Conservation (phyloP, 345 rosid species). For the Gossypium bickii region DNA sequence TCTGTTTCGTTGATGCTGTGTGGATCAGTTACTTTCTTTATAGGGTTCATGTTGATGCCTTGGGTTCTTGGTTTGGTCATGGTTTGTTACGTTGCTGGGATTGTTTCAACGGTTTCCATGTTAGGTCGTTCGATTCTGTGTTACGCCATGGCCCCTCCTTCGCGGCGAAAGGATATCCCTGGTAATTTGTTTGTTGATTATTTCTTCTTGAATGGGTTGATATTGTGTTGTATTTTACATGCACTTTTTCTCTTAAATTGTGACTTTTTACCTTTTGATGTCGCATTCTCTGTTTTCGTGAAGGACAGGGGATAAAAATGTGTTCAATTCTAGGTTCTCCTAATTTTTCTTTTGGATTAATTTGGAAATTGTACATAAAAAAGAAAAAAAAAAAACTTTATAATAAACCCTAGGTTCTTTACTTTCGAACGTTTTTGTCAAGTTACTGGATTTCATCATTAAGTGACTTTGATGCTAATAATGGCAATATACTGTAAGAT, state of each 20-base stretch:
- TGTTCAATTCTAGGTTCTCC: neutral
- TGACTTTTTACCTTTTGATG: neutral
- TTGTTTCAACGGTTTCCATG: constrained; percentile 65
- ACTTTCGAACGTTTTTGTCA: neutral
- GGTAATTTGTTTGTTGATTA: constrained; percentile 28
- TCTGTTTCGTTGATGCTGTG: constrained; percentile 77
- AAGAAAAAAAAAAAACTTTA: too few relatives aligned
- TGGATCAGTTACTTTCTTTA: constrained; percentile 89
- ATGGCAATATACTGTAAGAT: neutral
- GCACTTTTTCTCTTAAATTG: neutral
- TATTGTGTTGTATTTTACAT: neutral
- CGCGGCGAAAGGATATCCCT: constrained; percentile 47
- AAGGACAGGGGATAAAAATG: too few relatives aligned
- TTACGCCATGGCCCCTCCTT: constrained; percentile 45
- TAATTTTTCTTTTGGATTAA: neutral
- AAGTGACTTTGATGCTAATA: neutral
- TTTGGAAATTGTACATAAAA: neutral
- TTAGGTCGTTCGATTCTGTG: constrained; percentile 61
- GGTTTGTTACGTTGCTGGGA: constrained; percentile 71
- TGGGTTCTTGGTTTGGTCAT: constrained; percentile 77
- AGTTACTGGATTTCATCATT: neutral
- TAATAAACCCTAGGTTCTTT: neutral
- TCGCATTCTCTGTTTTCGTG: neutral
- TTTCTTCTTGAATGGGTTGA: neutral
- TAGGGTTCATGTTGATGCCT: constrained; percentile 90